Evolutionary conservation across 192 early-diverging fungal genomes (phyloP).

Genomic region (Dissophora globulifera): DNA sequence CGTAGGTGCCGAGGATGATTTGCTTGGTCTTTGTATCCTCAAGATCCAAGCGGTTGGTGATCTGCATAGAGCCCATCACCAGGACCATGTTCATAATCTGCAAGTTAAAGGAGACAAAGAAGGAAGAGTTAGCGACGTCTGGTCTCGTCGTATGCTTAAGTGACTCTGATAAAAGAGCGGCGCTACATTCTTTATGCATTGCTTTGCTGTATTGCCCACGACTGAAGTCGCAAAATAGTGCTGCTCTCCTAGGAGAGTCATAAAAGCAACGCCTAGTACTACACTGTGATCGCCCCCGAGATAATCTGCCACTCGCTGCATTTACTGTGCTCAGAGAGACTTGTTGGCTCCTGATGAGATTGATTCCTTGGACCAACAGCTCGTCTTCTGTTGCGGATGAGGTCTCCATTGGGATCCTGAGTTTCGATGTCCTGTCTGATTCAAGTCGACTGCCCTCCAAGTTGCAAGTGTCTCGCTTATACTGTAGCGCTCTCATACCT

Average conservation of each 20-base stretch:
- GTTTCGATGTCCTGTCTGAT: not conserved
- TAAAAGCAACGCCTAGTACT: too few relatives aligned
- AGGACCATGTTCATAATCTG: conserved; percentile 66
- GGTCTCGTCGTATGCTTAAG: not conserved
- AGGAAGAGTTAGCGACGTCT: not conserved
- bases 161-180: not conserved
- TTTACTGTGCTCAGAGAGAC: too few relatives aligned
- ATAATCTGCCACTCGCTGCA: too few relatives aligned
- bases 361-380: too few relatives aligned
- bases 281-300: too few relatives aligned
- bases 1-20: conserved; percentile 68
- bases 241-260: too few relatives aligned
- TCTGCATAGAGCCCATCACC: conserved; percentile 73
- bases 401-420: not conserved
- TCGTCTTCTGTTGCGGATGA: not conserved
- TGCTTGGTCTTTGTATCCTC: conserved; percentile 69
- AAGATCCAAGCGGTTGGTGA: conserved; percentile 70
- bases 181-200: too few relatives aligned
- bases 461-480: not conserved
- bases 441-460: not conserved
- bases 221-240: too few relatives aligned
- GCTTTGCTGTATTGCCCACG: too few relatives aligned
- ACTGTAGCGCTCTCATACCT: conserved; percentile 31
- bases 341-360: too few relatives aligned
- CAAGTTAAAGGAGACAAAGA: too few relatives aligned